Percentiles rank a stretch among this genome's conserved stretches.
These are phyloP conservation scores for Ogataea philodendri DNA, from an alignment of 805 yeast genomes.

Conservation along the genomic window DNA sequence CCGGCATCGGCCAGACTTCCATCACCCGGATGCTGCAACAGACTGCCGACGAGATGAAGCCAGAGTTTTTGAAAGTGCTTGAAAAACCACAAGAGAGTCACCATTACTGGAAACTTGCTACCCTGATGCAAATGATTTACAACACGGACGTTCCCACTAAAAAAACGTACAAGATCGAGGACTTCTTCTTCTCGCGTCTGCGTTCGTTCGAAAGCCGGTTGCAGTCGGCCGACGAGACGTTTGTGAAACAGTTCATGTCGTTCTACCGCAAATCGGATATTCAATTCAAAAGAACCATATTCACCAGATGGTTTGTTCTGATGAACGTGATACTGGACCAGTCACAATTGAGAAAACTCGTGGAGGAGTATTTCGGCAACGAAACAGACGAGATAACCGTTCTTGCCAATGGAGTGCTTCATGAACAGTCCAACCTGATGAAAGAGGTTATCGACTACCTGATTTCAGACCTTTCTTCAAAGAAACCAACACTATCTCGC, in stretches of 20 bases:
- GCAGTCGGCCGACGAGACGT: slow-evolving; percentile 17
- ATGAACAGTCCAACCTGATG: slow-evolving; percentile 47
- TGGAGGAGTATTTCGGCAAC: slow-evolving; percentile 30
- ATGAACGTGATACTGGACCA: slow-evolving; percentile 36
- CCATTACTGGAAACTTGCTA: slow-evolving; percentile 45
- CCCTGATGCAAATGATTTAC: slow-evolving; percentile 47
- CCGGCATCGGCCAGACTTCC: slow-evolving; percentile 32
- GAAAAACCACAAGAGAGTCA: slow-evolving; percentile 15
- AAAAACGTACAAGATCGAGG: slow-evolving; percentile 3
- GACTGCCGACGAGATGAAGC: slow-evolving; percentile 17
- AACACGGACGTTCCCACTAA: slow-evolving; percentile 31
- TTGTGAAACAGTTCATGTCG: slow-evolving; percentile 27
- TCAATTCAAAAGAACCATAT: slow-evolving; percentile 26
- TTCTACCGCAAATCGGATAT: slow-evolving; percentile 20
- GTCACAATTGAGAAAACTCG: slow-evolving; percentile 31
- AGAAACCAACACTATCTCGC: neutral
- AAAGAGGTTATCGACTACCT: slow-evolving; percentile 19
- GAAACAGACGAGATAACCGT: slow-evolving; percentile 25
- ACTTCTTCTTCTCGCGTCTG: slow-evolving; percentile 33
- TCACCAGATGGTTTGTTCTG: slow-evolving; percentile 58
- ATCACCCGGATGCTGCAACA: slow-evolving; percentile 10
- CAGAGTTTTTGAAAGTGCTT: slow-evolving; percentile 25
- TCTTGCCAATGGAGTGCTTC: slow-evolving; percentile 40
- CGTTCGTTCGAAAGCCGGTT: slow-evolving; percentile 42
- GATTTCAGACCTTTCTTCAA: slow-evolving; percentile 1